phyloP scores from a whole-genome alignment of 1,284 basidiomycete genomes.

The Golubevia pallescens region DNA sequence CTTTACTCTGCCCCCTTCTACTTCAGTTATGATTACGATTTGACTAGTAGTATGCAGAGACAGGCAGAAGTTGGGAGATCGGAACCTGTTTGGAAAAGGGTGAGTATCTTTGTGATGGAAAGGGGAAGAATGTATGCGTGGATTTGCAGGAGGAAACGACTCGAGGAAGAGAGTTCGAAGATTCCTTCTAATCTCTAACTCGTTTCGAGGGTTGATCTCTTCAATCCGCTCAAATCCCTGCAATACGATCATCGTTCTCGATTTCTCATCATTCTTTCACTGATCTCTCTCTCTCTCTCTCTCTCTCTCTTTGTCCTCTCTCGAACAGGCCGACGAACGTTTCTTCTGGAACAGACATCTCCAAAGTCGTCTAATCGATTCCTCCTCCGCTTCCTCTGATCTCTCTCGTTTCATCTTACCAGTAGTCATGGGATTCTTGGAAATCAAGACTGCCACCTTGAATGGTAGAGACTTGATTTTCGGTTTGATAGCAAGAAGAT shows the following conservation, averaged over 20 bases:
- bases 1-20: conserved; percentile 80
- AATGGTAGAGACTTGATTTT: conserved; percentile 82
- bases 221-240: background rate
- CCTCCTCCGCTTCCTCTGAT: conserved; percentile 68
- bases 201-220: conserved; percentile 19
- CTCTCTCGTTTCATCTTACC: conserved; percentile 84
- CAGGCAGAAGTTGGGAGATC: conserved; percentile 73
- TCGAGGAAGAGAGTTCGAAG: conserved; percentile 33
- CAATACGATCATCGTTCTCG: conserved; percentile 13
- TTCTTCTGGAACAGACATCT: conserved; percentile 96
- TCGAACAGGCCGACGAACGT: conserved; percentile 80
- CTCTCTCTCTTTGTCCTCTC: background rate
- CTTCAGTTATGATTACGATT: conserved; percentile 89
- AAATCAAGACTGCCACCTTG: conserved; percentile 78
- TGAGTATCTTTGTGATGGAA: conserved; percentile 66
- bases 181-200: background rate
- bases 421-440: conserved; percentile 72
- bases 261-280: background rate
- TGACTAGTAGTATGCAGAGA: conserved; percentile 85
- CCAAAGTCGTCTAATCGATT: conserved; percentile 37
- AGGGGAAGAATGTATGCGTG: background rate
- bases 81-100: conserved; percentile 71
- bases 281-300: background rate
- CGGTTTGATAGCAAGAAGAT: conserved; percentile 88
- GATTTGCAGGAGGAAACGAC: conserved; percentile 63